Conservation (phyloP, 805 yeast genomes). For the Myxozyma mucilagina region DNA sequence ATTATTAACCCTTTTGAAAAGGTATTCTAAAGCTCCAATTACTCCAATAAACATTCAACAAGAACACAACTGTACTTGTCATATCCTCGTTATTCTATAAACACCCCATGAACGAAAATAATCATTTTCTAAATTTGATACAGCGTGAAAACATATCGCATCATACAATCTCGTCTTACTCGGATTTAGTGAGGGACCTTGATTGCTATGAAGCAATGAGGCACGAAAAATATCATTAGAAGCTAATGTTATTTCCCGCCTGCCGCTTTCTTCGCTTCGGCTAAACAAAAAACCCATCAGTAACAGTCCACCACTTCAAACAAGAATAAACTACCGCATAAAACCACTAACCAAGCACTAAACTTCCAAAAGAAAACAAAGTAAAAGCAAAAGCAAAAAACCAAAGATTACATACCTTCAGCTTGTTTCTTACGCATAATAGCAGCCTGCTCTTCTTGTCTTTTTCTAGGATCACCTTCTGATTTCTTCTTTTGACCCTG, state of each 20-base stretch:
- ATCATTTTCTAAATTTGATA: too few species aligned
- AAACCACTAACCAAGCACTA: neutral
- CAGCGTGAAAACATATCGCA: too few species aligned
- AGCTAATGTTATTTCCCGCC: conserved; percentile 2
- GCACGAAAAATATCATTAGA: neutral
- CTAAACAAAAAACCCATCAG: conserved; percentile 1
- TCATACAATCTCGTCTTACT: too few species aligned
- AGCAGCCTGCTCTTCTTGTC: conserved; percentile 89
- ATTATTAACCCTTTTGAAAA: neutral
- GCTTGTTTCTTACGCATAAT: conserved; percentile 86
- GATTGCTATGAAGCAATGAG: neutral
- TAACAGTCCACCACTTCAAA: neutral
- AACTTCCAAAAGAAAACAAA: neutral
- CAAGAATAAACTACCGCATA: neutral
- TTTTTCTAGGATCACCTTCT: conserved; percentile 79
- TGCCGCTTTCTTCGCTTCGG: conserved; percentile 17
- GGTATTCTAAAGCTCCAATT: neutral
- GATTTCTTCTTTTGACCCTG: conserved; percentile 62
- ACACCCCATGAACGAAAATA: too few species aligned
- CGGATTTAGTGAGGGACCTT: too few species aligned
- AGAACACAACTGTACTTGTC: neutral
- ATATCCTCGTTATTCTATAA: neutral
- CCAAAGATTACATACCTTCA: conserved; percentile 49
- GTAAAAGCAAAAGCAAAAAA: neutral
- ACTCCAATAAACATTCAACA: conserved; percentile 4